Base-by-base conservation (phyloP, 1,139 yeast genomes). In the Blastobotrys buckinghamii region DNA sequence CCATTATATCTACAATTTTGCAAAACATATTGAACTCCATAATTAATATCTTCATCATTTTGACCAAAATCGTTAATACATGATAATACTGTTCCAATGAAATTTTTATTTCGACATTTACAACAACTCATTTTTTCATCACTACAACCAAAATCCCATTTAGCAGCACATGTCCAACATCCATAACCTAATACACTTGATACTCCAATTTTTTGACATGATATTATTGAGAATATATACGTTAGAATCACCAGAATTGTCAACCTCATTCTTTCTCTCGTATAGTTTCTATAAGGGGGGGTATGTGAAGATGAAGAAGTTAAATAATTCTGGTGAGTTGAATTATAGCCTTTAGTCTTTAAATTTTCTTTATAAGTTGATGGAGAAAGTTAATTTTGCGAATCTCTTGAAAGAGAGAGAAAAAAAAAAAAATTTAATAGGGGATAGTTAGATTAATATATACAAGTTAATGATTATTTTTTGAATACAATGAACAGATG, bases 91-190 rank as follows among this genome's bases (percentile, higher is more conserved):
- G 61, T 58, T 8, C 57, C 59, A 33, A 59, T 39, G 30, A 57
- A 56, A 32, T 53, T 53, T 19, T 45, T 43, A 37, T 50, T 58
- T 19, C 47, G 45, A 47, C 62, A 59, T 19, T 55, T 45, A 49
- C 62, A 59, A 5, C 47, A 32, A 8, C 47, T 41, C 5, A 44
- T 32, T 8, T 50, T 22, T 2, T 36, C 42, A 16, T 40, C 37
- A 6, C 47, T 50, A 40, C 61, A 59, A 7, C 59, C 57, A 35
- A 54, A 56, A 34, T 56, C 45, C 55, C 55, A 58, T 30, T 38
- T 47, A 16, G 37, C 40, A n/a, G 61, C 62, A 34, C 60, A 56
- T 43, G 54, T 58, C 59, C 59, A 59, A 45, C 62, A 59, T 6
- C 58, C 59, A 35, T 50, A 46, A 2, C 62, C 62, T 15, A 59